Percentiles rank a stretch among this genome's conserved stretches.
phyloP scores from a whole-genome alignment of 306 rosid genomes.

The Albizia julibrissin region DNA sequence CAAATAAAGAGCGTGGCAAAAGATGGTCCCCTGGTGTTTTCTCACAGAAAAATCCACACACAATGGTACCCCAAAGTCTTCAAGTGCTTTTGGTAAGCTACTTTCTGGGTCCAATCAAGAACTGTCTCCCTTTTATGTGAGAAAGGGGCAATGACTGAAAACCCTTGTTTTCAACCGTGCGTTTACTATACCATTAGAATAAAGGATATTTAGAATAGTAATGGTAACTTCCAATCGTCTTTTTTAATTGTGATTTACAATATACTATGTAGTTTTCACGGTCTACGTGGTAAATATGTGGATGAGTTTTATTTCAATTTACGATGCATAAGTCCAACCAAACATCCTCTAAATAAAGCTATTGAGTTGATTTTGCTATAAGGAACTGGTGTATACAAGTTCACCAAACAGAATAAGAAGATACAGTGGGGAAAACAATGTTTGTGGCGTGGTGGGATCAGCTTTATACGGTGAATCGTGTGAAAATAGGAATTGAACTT shows the following conservation, averaged over 20 bases:
- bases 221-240: too few species aligned
- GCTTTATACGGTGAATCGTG: neutral
- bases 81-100: neutral
- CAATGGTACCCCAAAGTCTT: neutral
- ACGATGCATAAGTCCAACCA: too few species aligned
- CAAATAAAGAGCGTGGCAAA: neutral
- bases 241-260: too few species aligned
- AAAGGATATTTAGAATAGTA: too few species aligned
- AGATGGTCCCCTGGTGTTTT: neutral
- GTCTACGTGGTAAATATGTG: too few species aligned
- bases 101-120: neutral
- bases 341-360: too few species aligned
- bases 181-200: neutral
- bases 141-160: neutral
- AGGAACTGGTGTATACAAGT: neutral
- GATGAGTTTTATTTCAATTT: too few species aligned
- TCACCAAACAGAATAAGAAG: neutral
- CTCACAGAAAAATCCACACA: neutral
- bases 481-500: too few species aligned
- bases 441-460: neutral
- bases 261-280: too few species aligned
- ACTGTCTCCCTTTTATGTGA: neutral
- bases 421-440: neutral
- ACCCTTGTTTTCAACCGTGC: neutral
- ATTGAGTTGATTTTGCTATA: neutral